Evolutionary conservation across 2,329 filamentous ascomycete genomes (phyloP).

Genomic region (Penicillium sp.): DNA sequence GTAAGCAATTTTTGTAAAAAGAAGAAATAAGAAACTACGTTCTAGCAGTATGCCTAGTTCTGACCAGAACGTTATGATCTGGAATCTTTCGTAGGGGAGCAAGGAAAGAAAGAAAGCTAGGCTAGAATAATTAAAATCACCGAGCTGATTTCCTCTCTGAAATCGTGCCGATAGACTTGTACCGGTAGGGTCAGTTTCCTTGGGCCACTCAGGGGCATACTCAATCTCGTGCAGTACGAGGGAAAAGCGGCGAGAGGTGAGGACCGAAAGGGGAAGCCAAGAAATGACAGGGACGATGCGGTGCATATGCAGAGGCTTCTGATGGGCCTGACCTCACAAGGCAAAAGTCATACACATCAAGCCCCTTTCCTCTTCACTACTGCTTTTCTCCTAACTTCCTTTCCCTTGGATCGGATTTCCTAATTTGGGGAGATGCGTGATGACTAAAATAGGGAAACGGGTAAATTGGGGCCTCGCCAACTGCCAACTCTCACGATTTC

Average conservation of each 20-base stretch:
- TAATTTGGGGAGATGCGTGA: not conserved
- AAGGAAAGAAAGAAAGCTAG: too few relatives aligned
- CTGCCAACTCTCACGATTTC: not conserved
- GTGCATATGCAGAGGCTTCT: not conserved
- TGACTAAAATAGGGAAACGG: not conserved
- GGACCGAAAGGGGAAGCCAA: not conserved
- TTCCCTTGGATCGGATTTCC: not conserved
- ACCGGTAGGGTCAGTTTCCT: too few relatives aligned
- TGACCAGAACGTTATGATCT: too few relatives aligned
- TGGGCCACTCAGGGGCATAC: too few relatives aligned
- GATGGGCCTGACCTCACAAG: not conserved
- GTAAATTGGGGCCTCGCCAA: not conserved
- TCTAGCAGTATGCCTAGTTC: too few relatives aligned
- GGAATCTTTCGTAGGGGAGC: too few relatives aligned
- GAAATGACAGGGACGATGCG: not conserved
- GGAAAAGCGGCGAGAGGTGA: not conserved
- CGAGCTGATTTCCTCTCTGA: too few relatives aligned
- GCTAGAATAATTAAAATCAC: too few relatives aligned
- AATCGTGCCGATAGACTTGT: too few relatives aligned
- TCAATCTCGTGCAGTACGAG: too few relatives aligned
- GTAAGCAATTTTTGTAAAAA: too few relatives aligned
- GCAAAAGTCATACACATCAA: not conserved
- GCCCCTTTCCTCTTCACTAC: not conserved
- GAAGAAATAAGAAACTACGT: too few relatives aligned
- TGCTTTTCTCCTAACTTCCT: not conserved